These are phyloP conservation scores for Monilinia vaccinii-corymbosi DNA, from an alignment of 2,329 filamentous ascomycete species.

Conservation along the genomic window DNA sequence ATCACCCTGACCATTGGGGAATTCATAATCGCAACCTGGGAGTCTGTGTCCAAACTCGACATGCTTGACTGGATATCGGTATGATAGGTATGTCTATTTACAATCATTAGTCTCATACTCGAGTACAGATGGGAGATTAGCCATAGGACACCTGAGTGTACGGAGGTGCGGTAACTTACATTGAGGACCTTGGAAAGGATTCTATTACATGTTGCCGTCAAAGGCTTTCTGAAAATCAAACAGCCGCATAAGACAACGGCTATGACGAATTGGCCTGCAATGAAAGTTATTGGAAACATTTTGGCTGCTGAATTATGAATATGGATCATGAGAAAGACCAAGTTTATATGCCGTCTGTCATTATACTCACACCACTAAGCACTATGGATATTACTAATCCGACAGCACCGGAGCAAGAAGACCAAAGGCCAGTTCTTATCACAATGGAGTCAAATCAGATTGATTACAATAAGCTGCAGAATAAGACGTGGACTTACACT, in stretches of 20 bases:
- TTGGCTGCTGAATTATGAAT: neutral
- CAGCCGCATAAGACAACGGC: neutral
- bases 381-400: neutral
- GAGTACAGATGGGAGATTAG: neutral
- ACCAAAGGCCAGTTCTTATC: neutral
- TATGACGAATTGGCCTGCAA: neutral
- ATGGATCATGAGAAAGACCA: neutral
- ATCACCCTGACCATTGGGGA: constrained; percentile 34
- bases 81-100: neutral
- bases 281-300: constrained; percentile 1
- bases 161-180: neutral
- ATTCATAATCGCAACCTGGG: constrained; percentile 25
- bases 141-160: neutral
- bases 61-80: constrained; percentile 7
- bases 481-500: neutral
- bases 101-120: neutral
- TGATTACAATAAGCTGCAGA: neutral
- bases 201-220: neutral
- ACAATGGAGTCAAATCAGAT: neutral
- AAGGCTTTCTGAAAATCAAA: neutral
- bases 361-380: neutral
- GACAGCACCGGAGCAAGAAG: neutral
- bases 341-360: neutral
- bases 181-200: neutral
- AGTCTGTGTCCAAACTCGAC: constrained; percentile 7